A percentile compares a stretch with the other conserved stretches of the same genome.
Evolutionary conservation across 257 asterid genomes (phyloP).

Genomic region (Prunella vulgaris): DNA sequence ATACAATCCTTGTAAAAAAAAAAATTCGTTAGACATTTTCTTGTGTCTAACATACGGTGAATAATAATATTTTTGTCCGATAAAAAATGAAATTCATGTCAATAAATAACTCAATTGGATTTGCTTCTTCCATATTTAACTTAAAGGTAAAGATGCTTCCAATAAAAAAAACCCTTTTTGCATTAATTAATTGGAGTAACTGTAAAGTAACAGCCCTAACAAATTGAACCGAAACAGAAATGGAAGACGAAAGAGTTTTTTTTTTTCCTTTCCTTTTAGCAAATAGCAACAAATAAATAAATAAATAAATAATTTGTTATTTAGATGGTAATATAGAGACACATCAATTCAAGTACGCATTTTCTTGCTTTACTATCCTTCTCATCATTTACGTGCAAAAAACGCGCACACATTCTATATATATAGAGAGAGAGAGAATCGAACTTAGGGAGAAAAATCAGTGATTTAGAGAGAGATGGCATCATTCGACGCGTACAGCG

Average conservation of each 20-base stretch:
- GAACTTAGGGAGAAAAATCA: not conserved
- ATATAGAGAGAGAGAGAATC: slow-evolving; percentile 13
- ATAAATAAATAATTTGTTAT: not conserved
- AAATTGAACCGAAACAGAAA: too few species aligned
- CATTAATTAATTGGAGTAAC: not conserved
- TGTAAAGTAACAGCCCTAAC: not conserved
- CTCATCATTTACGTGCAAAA: not conserved
- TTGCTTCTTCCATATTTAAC: too few species aligned
- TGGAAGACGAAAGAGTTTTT: too few species aligned
- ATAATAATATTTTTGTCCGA: too few species aligned
- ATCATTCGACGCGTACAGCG: slow-evolving; percentile 66
- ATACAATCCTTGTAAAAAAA: too few species aligned
- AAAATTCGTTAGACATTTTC: too few species aligned
- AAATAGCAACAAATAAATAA: too few species aligned
- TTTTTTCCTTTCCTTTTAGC: too few species aligned
- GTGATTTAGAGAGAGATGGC: slow-evolving; percentile 41
- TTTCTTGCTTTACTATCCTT: not conserved
- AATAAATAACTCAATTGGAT: not conserved
- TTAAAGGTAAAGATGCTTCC: too few species aligned
- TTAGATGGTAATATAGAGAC: not conserved
- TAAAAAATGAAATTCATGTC: not conserved
- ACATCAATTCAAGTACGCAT: not conserved
- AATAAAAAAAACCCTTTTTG: too few species aligned
- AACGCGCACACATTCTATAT: not conserved
- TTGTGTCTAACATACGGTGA: too few species aligned